Conservation (phyloP, 2,329 filamentous ascomycete species). For the Cryphonectria nitschkei region DNA sequence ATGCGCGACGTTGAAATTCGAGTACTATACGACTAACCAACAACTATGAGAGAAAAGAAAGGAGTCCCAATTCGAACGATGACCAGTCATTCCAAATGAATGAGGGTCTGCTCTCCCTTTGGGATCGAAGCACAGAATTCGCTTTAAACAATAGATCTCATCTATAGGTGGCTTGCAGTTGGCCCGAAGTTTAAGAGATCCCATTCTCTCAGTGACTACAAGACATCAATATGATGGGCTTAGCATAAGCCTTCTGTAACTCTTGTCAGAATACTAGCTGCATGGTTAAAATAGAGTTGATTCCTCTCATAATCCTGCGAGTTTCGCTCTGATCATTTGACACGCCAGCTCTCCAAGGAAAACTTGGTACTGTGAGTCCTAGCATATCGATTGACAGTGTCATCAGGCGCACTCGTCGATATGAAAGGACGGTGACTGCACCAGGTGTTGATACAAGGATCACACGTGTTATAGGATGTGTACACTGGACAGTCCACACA, state of each 20-base stretch:
- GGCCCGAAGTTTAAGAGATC: not conserved
- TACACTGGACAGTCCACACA: too few relatives aligned
- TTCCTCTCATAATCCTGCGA: not conserved
- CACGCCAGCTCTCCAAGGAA: not conserved
- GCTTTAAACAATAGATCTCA: not conserved
- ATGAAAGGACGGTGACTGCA: not conserved
- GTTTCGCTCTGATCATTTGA: not conserved
- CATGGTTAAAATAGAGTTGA: not conserved
- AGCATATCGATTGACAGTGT: not conserved
- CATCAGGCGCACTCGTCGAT: not conserved
- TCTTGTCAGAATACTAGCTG: not conserved
- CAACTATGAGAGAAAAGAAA: not conserved
- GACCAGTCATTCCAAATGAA: not conserved
- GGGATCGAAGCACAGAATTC: not conserved
- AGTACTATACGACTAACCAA: not conserved
- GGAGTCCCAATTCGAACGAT: not conserved
- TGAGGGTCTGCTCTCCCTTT: not conserved
- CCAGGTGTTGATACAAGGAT: too few relatives aligned
- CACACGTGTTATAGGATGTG: too few relatives aligned
- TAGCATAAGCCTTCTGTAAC: not conserved
- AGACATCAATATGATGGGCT: not conserved
- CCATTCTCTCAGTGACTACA: not conserved
- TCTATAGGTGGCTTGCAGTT: not conserved
- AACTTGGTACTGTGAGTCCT: not conserved
- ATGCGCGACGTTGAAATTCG: not conserved